phyloP scores from a whole-genome alignment of 371 early-diverging fungal species.

The Mucor ambiguus region DNA sequence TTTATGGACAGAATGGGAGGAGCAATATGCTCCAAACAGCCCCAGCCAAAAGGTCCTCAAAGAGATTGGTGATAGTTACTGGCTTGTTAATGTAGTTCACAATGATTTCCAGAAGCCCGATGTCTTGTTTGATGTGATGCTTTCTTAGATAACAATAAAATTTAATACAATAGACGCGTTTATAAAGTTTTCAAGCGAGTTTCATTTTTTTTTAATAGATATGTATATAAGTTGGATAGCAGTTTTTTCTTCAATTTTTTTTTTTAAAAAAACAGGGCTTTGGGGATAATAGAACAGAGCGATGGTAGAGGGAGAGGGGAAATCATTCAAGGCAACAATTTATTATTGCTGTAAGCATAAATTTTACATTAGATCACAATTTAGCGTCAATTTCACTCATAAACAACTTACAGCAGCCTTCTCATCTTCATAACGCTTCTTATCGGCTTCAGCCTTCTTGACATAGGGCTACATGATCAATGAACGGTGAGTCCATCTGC shows the following conservation, averaged over 20 bases:
- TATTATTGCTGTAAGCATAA: slow-evolving; percentile 4
- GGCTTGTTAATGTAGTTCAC: slow-evolving; percentile 91
- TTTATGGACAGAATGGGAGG: slow-evolving; percentile 91
- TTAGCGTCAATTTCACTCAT: not conserved
- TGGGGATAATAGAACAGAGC: slow-evolving; percentile 1
- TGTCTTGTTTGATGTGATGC: slow-evolving; percentile 54
- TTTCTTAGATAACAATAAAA: slow-evolving; percentile 17
- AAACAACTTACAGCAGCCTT: slow-evolving; percentile 42
- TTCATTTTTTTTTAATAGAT: not conserved
- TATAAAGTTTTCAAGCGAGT: not conserved
- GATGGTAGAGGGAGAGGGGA: not conserved
- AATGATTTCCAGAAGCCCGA: slow-evolving; percentile 78
- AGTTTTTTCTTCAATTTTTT: not conserved
- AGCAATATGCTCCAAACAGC: slow-evolving; percentile 67
- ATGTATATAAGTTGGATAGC: not conserved
- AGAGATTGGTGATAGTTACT: slow-evolving; percentile 71
- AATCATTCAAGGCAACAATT: not conserved
- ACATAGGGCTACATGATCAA: slow-evolving; percentile 45
- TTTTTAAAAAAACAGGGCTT: slow-evolving; percentile 2
- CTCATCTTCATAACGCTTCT: slow-evolving; percentile 76
- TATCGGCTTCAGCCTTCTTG: slow-evolving; percentile 63
- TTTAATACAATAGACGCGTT: not conserved
- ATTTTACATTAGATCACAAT: not conserved
- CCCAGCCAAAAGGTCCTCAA: slow-evolving; percentile 59
- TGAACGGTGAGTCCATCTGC: not conserved